Evolutionary conservation across 345 rosid genomes (phyloP).

Genomic region (Pistacia vera): DNA sequence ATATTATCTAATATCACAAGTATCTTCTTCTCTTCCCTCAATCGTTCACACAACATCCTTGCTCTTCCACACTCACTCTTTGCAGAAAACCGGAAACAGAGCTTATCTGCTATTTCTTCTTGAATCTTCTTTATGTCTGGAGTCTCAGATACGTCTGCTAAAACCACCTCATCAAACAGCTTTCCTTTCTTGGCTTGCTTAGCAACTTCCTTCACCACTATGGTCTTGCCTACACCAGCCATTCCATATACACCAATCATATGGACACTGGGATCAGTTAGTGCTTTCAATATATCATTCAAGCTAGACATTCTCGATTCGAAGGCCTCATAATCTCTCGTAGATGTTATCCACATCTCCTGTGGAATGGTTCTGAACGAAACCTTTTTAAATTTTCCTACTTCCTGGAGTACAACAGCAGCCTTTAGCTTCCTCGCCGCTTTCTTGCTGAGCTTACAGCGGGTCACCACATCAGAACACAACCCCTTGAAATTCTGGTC

Average conservation of each 20-base stretch:
- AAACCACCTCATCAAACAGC: constrained; percentile 19
- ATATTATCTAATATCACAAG: constrained; percentile 36
- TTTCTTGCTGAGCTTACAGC: too few species aligned
- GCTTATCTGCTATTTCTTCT: constrained; percentile 12
- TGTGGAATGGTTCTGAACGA: too few species aligned
- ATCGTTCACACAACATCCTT: not conserved
- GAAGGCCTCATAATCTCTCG: not conserved
- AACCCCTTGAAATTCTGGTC: too few species aligned
- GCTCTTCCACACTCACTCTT: constrained; percentile 6
- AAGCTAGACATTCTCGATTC: constrained; percentile 21
- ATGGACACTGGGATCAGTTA: constrained; percentile 2
- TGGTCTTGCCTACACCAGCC: constrained; percentile 15
- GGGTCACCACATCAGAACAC: too few species aligned
- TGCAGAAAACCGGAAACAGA: not conserved
- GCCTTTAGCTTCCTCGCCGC: too few species aligned
- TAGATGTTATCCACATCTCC: too few species aligned
- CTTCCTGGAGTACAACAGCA: too few species aligned
- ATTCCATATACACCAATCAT: constrained; percentile 21
- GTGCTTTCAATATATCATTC: not conserved
- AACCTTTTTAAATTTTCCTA: too few species aligned
- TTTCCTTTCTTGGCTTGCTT: not conserved
- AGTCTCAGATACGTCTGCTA: constrained; percentile 14
- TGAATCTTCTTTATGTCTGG: constrained; percentile 19
- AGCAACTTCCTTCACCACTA: constrained; percentile 6
- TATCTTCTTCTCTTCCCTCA: constrained; percentile 18